phyloP scores from a whole-genome alignment of 371 early-diverging fungal species.

The Saksenaea vasiformis region DNA sequence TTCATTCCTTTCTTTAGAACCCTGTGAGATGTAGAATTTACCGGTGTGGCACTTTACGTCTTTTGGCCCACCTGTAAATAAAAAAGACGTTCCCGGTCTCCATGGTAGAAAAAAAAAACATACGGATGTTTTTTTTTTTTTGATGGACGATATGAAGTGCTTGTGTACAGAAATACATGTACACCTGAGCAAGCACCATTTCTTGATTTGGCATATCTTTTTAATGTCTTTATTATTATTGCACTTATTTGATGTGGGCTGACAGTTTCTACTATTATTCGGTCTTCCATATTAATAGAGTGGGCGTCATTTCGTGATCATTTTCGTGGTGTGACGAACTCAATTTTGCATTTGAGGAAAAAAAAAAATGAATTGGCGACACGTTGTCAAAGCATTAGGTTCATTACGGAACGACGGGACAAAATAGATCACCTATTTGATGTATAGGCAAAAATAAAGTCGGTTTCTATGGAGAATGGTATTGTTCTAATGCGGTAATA shows the following conservation, averaged over 20 bases:
- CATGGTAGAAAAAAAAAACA: not conserved
- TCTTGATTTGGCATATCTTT: not conserved
- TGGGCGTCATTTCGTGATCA: not conserved
- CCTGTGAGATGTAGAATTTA: slow-evolving; percentile 10
- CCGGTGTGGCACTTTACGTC: slow-evolving; percentile 32
- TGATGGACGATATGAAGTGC: not conserved
- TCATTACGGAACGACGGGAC: not conserved
- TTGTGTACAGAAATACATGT: slow-evolving; percentile 7
- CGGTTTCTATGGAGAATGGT: not conserved
- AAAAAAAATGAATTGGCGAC: not conserved
- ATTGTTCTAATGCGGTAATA: not conserved
- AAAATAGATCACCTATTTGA: not conserved
- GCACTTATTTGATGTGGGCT: too few species aligned
- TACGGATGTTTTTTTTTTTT: too few species aligned
- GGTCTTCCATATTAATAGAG: too few species aligned
- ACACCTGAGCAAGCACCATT: not conserved
- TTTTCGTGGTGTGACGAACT: not conserved
- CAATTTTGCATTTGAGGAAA: not conserved
- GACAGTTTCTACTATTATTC: too few species aligned
- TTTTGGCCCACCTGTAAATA: slow-evolving; percentile 39
- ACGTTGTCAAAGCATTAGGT: not conserved
- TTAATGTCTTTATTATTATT: too few species aligned
- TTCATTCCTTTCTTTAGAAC: not conserved
- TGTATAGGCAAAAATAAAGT: not conserved
- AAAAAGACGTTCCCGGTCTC: slow-evolving; percentile 24